A percentile compares a stretch with the other conserved stretches of the same genome.
These are phyloP conservation scores for Fusarium sp. DNA, from an alignment of 2,329 filamentous ascomycete species.

Conservation along the genomic window DNA sequence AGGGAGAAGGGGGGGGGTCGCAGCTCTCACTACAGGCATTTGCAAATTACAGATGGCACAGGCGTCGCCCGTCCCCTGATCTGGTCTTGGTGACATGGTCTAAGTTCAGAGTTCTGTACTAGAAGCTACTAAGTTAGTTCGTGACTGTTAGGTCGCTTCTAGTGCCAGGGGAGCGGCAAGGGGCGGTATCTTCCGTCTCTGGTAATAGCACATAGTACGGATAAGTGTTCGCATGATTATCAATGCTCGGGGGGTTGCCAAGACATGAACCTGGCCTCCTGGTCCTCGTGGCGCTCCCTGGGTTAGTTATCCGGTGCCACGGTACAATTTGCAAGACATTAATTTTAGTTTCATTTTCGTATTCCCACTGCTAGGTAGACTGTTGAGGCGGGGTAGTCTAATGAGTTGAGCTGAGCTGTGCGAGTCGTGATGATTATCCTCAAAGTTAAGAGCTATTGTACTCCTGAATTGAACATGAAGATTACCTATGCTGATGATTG, in stretches of 20 bases:
- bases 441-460: neutral
- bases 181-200: constrained; percentile 16
- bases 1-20: too few species aligned
- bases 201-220: neutral
- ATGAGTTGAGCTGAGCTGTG: neutral
- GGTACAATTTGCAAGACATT: constrained; percentile 17
- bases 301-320: constrained; percentile 10
- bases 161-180: constrained; percentile 5
- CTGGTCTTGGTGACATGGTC: neutral
- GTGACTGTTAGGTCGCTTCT: neutral
- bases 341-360: constrained; percentile 10
- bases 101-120: neutral
- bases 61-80: neutral
- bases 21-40: constrained; percentile 16
- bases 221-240: neutral
- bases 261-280: constrained; percentile 6
- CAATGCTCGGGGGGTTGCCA: constrained; percentile 10
- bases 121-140: neutral
- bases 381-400: constrained; percentile 26
- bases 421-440: neutral
- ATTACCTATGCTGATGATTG: neutral
- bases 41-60: constrained; percentile 3
- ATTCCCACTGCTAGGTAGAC: neutral
- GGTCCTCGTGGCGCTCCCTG: constrained; percentile 1
- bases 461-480: neutral